These are phyloP conservation scores for Knufia fluminis DNA, from an alignment of 2,329 filamentous ascomycete species.

Conservation along the genomic window DNA sequence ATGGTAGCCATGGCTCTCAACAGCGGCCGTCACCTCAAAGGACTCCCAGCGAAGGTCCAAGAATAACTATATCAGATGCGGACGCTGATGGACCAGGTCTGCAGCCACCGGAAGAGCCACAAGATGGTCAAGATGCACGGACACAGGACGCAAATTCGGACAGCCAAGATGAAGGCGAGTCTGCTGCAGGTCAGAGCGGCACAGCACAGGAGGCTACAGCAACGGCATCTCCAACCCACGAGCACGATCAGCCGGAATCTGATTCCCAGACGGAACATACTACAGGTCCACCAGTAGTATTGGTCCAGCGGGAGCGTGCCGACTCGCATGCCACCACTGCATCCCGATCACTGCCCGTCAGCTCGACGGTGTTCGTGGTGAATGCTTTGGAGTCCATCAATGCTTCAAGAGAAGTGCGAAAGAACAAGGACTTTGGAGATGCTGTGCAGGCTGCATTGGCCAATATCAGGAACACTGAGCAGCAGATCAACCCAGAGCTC, in stretches of 20 bases:
- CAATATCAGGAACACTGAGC: conserved; percentile 77
- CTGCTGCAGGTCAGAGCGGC: not conserved
- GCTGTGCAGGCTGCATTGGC: conserved; percentile 70
- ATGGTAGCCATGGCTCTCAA: conserved; percentile 21
- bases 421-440: conserved; percentile 74
- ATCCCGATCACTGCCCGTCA: conserved; percentile 57
- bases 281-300: not conserved
- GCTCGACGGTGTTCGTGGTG: conserved; percentile 91
- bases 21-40: conserved; percentile 14
- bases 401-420: conserved; percentile 80
- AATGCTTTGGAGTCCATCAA: conserved; percentile 88
- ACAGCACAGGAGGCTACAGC: conserved; percentile 1
- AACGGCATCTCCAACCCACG: conserved; percentile 13
- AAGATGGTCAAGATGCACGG: conserved; percentile 8
- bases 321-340: conserved; percentile 51
- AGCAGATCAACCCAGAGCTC: conserved; percentile 77
- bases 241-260: not conserved
- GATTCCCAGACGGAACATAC: not conserved
- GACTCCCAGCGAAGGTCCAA: conserved; percentile 14
- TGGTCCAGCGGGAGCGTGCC: conserved; percentile 40
- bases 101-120: conserved; percentile 2
- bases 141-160: not conserved
- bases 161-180: not conserved
- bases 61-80: conserved; percentile 20
- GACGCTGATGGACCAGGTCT: conserved; percentile 14